Evolutionary conservation across 176 grass and related monocot species (phyloP), one percentile per base, ranked within the genome.

Genomic region (Microstegium vimineum): DNA sequence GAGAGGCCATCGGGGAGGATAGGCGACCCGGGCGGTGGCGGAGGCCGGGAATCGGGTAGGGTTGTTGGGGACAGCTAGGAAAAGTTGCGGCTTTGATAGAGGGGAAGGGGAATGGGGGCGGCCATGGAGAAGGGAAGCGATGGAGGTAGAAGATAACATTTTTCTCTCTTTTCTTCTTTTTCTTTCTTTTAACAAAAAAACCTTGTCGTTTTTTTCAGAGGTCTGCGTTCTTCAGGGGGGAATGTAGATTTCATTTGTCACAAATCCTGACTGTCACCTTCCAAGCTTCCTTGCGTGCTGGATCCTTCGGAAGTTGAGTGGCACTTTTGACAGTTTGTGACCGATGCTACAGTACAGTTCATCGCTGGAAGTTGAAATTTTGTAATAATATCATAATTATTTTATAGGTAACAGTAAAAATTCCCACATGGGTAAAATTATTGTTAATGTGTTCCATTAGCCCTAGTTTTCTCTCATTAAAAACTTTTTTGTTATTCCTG

Each of bases 141-240:
- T 3, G 9, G 78, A 80, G 70, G 71, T 71, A 57, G 72, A 89
- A 71, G 82, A 89, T 20, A 56, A 17, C 87, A 89, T 89, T 65
- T 59, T 64, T 40, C 0, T 26, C 5, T 4, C 4, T 30, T 15
- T 12, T 1, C 5, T 18, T 25, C n/a, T n/a, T n/a, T n/a, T n/a
- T n/a, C n/a, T 62, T 32, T 23, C 5, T 8, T 4, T 1, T 13
- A 10, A n/a, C n/a, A n/a, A n/a, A 10, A 57, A 4, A 57, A 23
- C 25, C 6, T 23, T 26, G 3, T 59, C 56, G n/a, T 25, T 1
- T 18, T 63, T 67, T 45, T 78, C 20, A 36, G 8, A 40, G 5
- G 20, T 23, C 1, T 47, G 10, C 9, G 9, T 38, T 35, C 0
- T 17, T 17, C 2, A 23, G 5, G 52, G 42, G 40, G n/a, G 17